Percentiles rank a stretch among this genome's conserved stretches.
phyloP scores from a whole-genome alignment of 305 asterid genomes.

The Fraxinus ornus region DNA sequence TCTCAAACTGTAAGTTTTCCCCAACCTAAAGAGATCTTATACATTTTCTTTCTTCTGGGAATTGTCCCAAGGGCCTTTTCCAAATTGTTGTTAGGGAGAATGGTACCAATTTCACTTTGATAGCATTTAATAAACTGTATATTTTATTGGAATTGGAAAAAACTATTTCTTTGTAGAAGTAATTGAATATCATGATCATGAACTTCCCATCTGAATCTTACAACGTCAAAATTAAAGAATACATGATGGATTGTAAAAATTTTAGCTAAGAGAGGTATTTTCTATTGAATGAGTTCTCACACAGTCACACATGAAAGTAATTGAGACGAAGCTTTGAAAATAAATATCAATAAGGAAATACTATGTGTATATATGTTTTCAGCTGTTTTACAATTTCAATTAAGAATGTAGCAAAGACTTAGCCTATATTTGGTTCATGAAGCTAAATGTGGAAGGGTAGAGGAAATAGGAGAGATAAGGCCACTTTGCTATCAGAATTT shows the following conservation, averaged over 20 bases:
- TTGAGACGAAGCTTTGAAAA: not conserved
- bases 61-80: not conserved
- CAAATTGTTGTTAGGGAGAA: not conserved
- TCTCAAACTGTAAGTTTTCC: not conserved
- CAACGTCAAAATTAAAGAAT: not conserved
- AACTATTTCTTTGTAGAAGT: not conserved
- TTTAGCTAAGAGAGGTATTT: not conserved
- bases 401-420: not conserved
- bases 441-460: not conserved
- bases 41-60: not conserved
- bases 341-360: not conserved
- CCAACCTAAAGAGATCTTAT: not conserved
- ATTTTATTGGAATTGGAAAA: not conserved
- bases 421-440: not conserved
- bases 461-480: not conserved
- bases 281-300: not conserved
- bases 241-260: not conserved
- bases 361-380: not conserved
- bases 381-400: not conserved
- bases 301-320: not conserved
- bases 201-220: not conserved
- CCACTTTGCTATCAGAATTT: not conserved
- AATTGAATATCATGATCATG: not conserved
- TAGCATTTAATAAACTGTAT: not conserved
- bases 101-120: not conserved